Percentiles rank a stretch among this genome's conserved stretches.
These are phyloP conservation scores for Rhodomyrtus psidioides DNA, from an alignment of 441 rosid species.

Conservation along the genomic window DNA sequence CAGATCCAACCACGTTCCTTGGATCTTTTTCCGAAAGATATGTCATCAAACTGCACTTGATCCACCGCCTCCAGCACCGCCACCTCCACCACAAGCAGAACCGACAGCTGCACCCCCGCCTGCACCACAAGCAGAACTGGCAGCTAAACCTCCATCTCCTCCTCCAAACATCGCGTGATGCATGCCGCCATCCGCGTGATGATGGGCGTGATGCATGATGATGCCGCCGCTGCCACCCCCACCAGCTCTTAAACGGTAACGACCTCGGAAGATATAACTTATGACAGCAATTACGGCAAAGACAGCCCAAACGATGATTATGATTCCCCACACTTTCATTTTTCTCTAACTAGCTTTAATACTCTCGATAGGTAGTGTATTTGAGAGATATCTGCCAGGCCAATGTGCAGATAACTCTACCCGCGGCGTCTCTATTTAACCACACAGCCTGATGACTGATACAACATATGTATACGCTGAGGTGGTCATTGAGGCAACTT, in stretches of 20 bases:
- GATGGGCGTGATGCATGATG: neutral
- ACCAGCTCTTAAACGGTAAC: neutral
- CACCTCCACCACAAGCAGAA: neutral
- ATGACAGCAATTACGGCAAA: neutral
- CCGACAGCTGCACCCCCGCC: no score
- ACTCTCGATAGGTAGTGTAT: neutral
- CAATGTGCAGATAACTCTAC: neutral
- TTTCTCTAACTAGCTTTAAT: neutral
- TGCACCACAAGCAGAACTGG: neutral
- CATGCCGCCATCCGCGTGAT: neutral
- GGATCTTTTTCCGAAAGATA: neutral
- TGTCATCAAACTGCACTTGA: neutral
- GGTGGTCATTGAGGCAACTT: neutral
- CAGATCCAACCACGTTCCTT: neutral
- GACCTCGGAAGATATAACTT: neutral
- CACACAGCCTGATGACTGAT: neutral
- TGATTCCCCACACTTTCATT: neutral
- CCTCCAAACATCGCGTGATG: neutral
- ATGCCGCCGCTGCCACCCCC: neutral
- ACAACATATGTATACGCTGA: neutral
- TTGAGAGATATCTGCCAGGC: neutral
- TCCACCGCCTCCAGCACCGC: neutral
- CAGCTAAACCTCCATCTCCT: neutral
- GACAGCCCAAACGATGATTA: neutral
- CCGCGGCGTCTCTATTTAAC: neutral